These are phyloP conservation scores for Yamadazyma jaroonii DNA, from an alignment of 1,139 yeast genomes.

Conservation along the genomic window DNA sequence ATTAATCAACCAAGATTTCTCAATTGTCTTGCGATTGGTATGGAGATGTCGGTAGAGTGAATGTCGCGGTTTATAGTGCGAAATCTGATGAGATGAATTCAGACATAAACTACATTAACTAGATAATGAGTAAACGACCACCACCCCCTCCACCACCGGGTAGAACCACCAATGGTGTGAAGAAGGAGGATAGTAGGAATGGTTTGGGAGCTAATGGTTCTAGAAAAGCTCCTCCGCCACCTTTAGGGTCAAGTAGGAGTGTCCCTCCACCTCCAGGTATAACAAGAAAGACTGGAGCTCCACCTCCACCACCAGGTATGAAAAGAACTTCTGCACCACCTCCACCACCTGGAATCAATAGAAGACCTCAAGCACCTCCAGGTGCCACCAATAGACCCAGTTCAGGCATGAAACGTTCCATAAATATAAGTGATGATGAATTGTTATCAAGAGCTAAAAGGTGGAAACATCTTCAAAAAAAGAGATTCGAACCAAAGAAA, in stretches of 20 bases:
- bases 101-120: not conserved
- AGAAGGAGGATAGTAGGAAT: not conserved
- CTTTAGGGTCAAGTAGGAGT: not conserved
- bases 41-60: not conserved
- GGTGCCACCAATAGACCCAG: conserved; percentile 2
- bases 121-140: conserved; percentile 7
- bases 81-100: conserved; percentile 3
- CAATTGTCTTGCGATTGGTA: not conserved
- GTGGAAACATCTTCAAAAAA: conserved; percentile 70
- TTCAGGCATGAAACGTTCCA: conserved; percentile 7
- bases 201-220: not conserved
- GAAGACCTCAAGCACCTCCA: not conserved
- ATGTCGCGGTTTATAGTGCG: not conserved
- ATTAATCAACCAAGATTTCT: too few relatives aligned
- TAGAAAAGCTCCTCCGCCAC: not conserved
- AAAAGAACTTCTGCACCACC: conserved; percentile 2
- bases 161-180: not conserved
- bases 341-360: not conserved
- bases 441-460: conserved; percentile 47
- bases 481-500: conserved; percentile 34
- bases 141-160: conserved; percentile 7
- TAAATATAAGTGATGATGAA: conserved; percentile 15
- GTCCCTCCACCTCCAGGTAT: not conserved
- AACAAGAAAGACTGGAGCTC: not conserved
- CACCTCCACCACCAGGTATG: not conserved